Evolutionary conservation across 805 yeast genomes (phyloP), one percentile per base, ranked within the genome.

Genomic region (Kluyveromyces siamensis): DNA sequence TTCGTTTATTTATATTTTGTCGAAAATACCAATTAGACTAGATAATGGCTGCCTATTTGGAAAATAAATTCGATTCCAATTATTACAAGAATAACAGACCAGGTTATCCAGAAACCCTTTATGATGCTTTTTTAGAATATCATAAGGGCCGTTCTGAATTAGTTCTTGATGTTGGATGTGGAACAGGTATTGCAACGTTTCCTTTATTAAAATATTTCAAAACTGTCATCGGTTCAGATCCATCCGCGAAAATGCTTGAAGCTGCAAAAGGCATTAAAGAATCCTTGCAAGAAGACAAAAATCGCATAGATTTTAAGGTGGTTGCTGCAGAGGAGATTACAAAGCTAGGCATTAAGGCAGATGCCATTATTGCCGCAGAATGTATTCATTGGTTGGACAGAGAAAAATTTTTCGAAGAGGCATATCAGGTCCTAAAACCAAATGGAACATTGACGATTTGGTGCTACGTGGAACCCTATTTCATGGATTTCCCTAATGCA

Each of bases 301-400:
- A 59, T 30, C 49, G 59, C 6, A 53, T 62, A 48, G 50, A 51
- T 48, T 52, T 58, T 54, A 41, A 49, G 35, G 53, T 51, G 5
- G 47, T 56, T 4, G 38, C 50, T 13, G 63, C 66, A 8, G 74
- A 66, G 49, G 54, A 63, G 25, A 44, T 65, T 42, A 37, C 57
- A 2, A 37, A 27, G 4, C 49, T 60, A 7, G 49, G 55, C 25
- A 48, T 62, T 6, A 52, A 48, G 7, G 60, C 58, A 9, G 90
- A 83, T 58, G 50, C 83, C 52, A 69, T 83, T 10, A 71, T 81
- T 3, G 80, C 80, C 19, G 91, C 90, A 0, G 88, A 87, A 60
- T 80, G 85, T 41, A 75, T 77, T n/a, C 95, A 86, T 62, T 86
- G 93, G 91, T 73, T 83, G 44, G 71, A 81, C 49, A 79, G 76